Evolutionary conservation across 1,284 basidiomycete species (phyloP).

Genomic region (Cutaneotrichosporon mucoides): DNA sequence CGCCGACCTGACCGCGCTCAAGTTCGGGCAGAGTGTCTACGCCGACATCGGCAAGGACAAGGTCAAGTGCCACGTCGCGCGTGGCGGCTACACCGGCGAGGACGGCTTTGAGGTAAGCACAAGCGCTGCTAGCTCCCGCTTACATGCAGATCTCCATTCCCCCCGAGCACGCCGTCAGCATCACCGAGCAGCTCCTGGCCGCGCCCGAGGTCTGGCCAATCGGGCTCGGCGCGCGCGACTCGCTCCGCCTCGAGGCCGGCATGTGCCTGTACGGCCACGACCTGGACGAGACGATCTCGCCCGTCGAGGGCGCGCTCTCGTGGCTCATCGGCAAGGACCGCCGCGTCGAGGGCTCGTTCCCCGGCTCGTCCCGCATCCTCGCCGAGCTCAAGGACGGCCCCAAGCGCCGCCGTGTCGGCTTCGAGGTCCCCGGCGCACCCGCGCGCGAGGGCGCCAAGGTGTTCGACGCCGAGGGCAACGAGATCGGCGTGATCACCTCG

Average conservation of each 20-base stretch:
- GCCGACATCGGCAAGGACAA: conserved; percentile 59
- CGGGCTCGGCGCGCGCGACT: conserved; percentile 90
- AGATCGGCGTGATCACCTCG: conserved; percentile 76
- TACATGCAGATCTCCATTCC: conserved; percentile 76
- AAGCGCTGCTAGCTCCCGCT: too few relatives aligned
- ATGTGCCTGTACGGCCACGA: conserved; percentile 97
- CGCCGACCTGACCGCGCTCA: conserved; percentile 63
- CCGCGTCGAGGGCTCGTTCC: conserved; percentile 60
- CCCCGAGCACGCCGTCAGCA: conserved; percentile 64
- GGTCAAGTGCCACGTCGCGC: conserved; percentile 81
- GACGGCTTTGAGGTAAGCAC: conserved; percentile 85
- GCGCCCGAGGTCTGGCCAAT: conserved; percentile 73
- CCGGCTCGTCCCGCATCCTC: conserved; percentile 74
- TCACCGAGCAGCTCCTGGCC: conserved; percentile 63
- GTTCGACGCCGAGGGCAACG: conserved; percentile 58
- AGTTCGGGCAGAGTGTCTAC: conserved; percentile 75
- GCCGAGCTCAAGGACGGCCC: conserved; percentile 78
- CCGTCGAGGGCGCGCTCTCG: conserved; percentile 82
- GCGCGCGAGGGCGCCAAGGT: conserved; percentile 85
- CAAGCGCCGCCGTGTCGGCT: conserved; percentile 72
- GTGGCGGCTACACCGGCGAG: conserved; percentile 98
- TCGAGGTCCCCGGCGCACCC: conserved; percentile 77
- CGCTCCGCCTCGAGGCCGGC: conserved; percentile 90
- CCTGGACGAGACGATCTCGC: conserved; percentile 77
- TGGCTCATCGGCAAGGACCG: conserved; percentile 94